Percentiles rank a stretch among this genome's conserved stretches.
Conservation (phyloP, 805 yeast genomes). For the Schwanniomyces yamadae region DNA sequence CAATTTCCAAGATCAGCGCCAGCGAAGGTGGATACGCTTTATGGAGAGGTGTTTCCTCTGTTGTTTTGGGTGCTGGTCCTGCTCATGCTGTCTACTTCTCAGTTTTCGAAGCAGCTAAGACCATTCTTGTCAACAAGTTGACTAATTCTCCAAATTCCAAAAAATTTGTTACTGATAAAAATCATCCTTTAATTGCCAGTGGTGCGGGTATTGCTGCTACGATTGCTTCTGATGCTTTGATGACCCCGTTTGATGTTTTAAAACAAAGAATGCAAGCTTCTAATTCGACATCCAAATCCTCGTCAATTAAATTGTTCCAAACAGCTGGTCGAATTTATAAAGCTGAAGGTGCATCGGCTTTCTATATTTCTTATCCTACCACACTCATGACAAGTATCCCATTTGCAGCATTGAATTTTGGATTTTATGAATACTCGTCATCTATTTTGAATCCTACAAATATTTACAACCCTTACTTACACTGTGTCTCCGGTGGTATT, state of each 20-base stretch:
- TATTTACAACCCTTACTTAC: conserved; percentile 82
- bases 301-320: conserved; percentile 28
- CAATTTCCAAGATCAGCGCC: conserved; percentile 74
- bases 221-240: conserved; percentile 87
- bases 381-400: conserved; percentile 91
- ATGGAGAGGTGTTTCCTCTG: conserved; percentile 93
- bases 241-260: conserved; percentile 96
- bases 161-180: conserved; percentile 54
- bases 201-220: conserved; percentile 91
- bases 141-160: conserved; percentile 33
- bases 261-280: conserved; percentile 89
- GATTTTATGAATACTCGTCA: conserved; percentile 84
- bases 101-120: conserved; percentile 84
- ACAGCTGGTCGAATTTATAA: conserved; percentile 50
- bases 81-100: conserved; percentile 96
- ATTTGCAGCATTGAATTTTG: conserved; percentile 91
- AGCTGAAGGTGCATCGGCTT: conserved; percentile 72
- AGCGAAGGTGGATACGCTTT: conserved; percentile 85
- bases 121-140: conserved; percentile 47
- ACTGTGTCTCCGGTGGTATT: conserved; percentile 88
- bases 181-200: conserved; percentile 82
- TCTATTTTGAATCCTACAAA: conserved; percentile 74
- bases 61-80: conserved; percentile 97
- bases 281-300: conserved; percentile 5
- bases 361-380: conserved; percentile 91